Percentiles rank a stretch among this genome's conserved stretches.
phyloP scores from a whole-genome alignment of 371 early-diverging fungal species.

The Dichotomocladium elegans region DNA sequence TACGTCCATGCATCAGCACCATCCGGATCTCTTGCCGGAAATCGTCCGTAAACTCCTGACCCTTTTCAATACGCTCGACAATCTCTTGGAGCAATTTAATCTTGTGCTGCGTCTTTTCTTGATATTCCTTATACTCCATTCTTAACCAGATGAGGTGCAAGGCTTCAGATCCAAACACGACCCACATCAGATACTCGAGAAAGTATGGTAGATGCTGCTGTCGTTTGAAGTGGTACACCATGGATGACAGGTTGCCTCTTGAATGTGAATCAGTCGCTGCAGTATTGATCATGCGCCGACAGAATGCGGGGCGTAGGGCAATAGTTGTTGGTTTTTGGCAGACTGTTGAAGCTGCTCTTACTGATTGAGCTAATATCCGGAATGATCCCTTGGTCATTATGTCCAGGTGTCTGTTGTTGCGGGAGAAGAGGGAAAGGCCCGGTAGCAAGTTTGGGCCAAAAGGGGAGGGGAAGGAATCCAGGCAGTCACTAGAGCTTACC shows the following conservation, averaged over 20 bases:
- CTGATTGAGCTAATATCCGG: too few species aligned
- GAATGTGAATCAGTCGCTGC: background rate
- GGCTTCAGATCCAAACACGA: conserved; percentile 45
- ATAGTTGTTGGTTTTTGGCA: too few species aligned
- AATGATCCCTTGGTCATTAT: too few species aligned
- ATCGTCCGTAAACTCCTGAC: conserved; percentile 25
- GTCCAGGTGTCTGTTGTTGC: too few species aligned
- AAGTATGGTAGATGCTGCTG: conserved; percentile 44
- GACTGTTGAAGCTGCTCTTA: too few species aligned
- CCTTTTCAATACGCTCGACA: conserved; percentile 31
- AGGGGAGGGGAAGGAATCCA: too few species aligned
- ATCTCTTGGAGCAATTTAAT: conserved; percentile 35
- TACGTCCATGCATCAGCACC: conserved; percentile 24
- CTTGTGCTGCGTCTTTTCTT: conserved; percentile 39
- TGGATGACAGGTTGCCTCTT: background rate
- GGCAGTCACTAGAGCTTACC: too few species aligned
- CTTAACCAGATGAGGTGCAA: conserved; percentile 50
- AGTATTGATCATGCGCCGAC: background rate
- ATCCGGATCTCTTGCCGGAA: conserved; percentile 38
- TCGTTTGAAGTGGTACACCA: conserved; percentile 34
- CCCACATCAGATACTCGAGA: conserved; percentile 49
- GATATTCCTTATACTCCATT: conserved; percentile 44
- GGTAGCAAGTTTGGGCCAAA: too few species aligned
- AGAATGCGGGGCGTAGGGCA: too few species aligned
- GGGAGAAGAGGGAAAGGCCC: too few species aligned